A percentile compares a stretch with the other conserved stretches of the same genome.
Conservation (phyloP, 768 basidiomycete genomes). For the Suillus subluteus region DNA sequence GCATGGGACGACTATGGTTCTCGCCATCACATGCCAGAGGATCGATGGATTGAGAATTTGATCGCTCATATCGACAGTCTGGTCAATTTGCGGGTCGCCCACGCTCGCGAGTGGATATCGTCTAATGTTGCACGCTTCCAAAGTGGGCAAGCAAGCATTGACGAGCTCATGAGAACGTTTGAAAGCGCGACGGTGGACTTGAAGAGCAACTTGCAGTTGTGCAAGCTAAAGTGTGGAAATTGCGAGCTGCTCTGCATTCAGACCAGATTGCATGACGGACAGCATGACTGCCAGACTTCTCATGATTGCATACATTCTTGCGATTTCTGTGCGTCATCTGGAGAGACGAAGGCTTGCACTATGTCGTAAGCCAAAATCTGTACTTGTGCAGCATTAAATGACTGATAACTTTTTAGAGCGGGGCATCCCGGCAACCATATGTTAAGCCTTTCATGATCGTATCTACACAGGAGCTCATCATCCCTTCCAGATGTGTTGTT, state of each 20-base stretch:
- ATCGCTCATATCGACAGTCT: slow-evolving; percentile 41
- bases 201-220: slow-evolving; percentile 4
- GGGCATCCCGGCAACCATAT: slow-evolving; percentile 62
- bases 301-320: not conserved
- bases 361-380: slow-evolving; percentile 39
- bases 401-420: slow-evolving; percentile 41
- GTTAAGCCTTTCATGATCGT: slow-evolving; percentile 36
- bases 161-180: slow-evolving; percentile 34
- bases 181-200: not conserved
- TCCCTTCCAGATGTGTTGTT: slow-evolving; percentile 49
- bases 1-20: slow-evolving; percentile 35
- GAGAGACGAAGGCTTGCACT: slow-evolving; percentile 42
- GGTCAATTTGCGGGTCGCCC: slow-evolving; percentile 46
- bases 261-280: not conserved
- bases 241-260: slow-evolving; percentile 1
- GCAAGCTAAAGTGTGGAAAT: not conserved
- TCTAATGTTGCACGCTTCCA: slow-evolving; percentile 54
- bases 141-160: slow-evolving; percentile 45
- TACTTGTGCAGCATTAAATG: no score
- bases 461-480: not conserved
- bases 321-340: slow-evolving; percentile 31
- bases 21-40: slow-evolving; percentile 42
- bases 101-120: slow-evolving; percentile 55
- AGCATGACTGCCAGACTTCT: not conserved
- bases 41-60: slow-evolving; percentile 45